A percentile compares a stretch with the other conserved stretches of the same genome.
Conservation (phyloP, 768 basidiomycete species). For the Suillus luteus region DNA sequence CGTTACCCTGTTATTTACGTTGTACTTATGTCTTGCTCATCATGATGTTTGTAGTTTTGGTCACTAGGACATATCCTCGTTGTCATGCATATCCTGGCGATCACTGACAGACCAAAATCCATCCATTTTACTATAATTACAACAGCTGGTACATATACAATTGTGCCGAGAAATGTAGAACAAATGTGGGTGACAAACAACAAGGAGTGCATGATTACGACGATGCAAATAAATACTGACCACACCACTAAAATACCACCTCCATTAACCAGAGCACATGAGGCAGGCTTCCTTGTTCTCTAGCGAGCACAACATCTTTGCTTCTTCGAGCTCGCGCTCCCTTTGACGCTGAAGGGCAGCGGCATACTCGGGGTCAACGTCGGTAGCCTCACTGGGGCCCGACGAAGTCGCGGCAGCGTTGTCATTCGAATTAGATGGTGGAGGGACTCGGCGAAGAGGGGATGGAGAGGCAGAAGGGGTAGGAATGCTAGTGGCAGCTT, state of each 20-base stretch:
- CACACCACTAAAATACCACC: background rate
- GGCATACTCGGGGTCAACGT: slow-evolving; percentile 69
- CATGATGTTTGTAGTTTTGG: background rate
- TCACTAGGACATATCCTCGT: background rate
- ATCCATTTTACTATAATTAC: slow-evolving; percentile 21
- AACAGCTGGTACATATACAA: slow-evolving; percentile 19
- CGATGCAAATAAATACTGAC: background rate
- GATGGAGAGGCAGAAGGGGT: slow-evolving; percentile 30
- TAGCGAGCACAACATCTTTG: slow-evolving; percentile 77
- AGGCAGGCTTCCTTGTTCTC: slow-evolving; percentile 95
- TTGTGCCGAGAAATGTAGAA: slow-evolving; percentile 16
- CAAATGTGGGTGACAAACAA: slow-evolving; percentile 12
- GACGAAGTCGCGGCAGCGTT: slow-evolving; percentile 19
- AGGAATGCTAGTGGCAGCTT: slow-evolving; percentile 22
- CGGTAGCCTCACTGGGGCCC: slow-evolving; percentile 31
- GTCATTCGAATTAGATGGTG: slow-evolving; percentile 31
- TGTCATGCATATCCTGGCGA: background rate
- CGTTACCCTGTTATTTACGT: background rate
- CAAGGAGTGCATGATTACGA: slow-evolving; percentile 10
- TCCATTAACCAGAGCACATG: slow-evolving; percentile 80
- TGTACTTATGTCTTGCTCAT: background rate
- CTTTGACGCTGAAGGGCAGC: slow-evolving; percentile 72
- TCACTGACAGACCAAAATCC: background rate
- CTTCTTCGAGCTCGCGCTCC: slow-evolving; percentile 78
- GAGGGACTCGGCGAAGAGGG: slow-evolving; percentile 28